These are phyloP conservation scores for Pichia manshurica DNA, from an alignment of 805 yeast species.

Conservation along the genomic window DNA sequence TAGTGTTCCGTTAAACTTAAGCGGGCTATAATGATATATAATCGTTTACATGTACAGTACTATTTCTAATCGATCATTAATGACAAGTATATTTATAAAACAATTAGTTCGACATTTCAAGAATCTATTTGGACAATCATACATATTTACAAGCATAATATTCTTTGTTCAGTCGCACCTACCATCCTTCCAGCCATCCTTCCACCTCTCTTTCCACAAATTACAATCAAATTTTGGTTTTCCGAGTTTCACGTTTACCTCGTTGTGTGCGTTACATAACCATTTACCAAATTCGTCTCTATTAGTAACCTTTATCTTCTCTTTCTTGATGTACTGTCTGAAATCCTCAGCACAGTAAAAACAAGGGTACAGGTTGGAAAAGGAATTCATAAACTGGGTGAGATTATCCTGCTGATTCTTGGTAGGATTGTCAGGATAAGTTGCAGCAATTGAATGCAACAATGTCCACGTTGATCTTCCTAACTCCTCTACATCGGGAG, in stretches of 20 bases:
- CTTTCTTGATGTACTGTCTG: constrained; percentile 46
- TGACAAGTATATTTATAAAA: too few relatives aligned
- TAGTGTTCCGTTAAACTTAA: constrained; percentile 76
- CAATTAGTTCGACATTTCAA: too few relatives aligned
- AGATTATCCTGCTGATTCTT: constrained; percentile 62
- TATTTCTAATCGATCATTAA: background rate
- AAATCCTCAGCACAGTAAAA: constrained; percentile 91
- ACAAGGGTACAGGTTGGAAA: constrained; percentile 85
- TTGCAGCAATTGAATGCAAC: constrained; percentile 84
- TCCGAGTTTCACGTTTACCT: constrained; percentile 80
- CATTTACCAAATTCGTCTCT: constrained; percentile 82
- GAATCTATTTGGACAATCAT: too few relatives aligned
- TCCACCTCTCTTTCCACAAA: constrained; percentile 92
- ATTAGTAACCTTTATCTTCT: constrained; percentile 52
- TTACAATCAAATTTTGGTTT: constrained; percentile 83
- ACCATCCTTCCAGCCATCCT: constrained; percentile 82
- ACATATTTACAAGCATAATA: too few relatives aligned
- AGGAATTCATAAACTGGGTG: constrained; percentile 59
- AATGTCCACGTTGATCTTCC: constrained; percentile 93
- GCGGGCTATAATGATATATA: constrained; percentile 2
- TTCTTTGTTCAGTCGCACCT: constrained; percentile 31
- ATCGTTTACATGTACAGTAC: background rate
- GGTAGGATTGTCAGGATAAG: constrained; percentile 70
- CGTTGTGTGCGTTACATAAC: constrained; percentile 94
- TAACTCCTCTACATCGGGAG: constrained; percentile 77